Conservation (phyloP, 1,284 basidiomycete genomes). For the Apiotrichum laibachii region DNA sequence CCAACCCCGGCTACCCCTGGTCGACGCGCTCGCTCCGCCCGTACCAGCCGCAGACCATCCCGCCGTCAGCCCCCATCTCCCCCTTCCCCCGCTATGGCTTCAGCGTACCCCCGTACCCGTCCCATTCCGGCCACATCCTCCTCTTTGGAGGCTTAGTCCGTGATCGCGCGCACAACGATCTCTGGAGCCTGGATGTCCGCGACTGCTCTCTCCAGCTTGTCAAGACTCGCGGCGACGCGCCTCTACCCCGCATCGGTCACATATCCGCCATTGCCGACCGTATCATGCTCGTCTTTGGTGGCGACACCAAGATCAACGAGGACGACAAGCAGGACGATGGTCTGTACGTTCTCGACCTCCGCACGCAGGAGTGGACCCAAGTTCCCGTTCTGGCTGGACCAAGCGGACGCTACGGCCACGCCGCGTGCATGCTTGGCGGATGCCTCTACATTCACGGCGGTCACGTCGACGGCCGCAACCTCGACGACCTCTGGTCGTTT, state of each 20-base stretch:
- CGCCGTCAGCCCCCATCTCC: constrained; percentile 30
- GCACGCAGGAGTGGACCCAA: constrained; percentile 93
- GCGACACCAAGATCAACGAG: constrained; percentile 77
- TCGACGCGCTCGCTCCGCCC: constrained; percentile 24
- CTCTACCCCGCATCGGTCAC: constrained; percentile 89
- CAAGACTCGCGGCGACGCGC: constrained; percentile 85
- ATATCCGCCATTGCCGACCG: constrained; percentile 92
- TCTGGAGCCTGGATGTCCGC: constrained; percentile 82
- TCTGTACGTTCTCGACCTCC: constrained; percentile 91
- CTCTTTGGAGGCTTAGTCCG: constrained; percentile 95
- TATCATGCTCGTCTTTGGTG: constrained; percentile 97
- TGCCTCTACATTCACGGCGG: constrained; percentile 96
- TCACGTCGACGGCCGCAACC: constrained; percentile 91
- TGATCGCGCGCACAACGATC: constrained; percentile 87
- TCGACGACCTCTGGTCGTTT: constrained; percentile 96
- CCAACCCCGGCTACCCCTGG: constrained; percentile 29
- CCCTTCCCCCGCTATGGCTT: constrained; percentile 98
- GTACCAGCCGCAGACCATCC: constrained; percentile 25
- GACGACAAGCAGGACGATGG: constrained; percentile 87
- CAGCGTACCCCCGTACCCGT: constrained; percentile 82
- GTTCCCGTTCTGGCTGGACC: constrained; percentile 71
- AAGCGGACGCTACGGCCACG: constrained; percentile 90
- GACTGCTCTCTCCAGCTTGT: constrained; percentile 74
- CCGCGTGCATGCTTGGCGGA: constrained; percentile 86
- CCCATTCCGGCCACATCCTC: constrained; percentile 82